Evolutionary conservation across 495 filamentous ascomycete species (phyloP), one percentile per base, ranked within the genome.

Genomic region (Copromyces sp.): DNA sequence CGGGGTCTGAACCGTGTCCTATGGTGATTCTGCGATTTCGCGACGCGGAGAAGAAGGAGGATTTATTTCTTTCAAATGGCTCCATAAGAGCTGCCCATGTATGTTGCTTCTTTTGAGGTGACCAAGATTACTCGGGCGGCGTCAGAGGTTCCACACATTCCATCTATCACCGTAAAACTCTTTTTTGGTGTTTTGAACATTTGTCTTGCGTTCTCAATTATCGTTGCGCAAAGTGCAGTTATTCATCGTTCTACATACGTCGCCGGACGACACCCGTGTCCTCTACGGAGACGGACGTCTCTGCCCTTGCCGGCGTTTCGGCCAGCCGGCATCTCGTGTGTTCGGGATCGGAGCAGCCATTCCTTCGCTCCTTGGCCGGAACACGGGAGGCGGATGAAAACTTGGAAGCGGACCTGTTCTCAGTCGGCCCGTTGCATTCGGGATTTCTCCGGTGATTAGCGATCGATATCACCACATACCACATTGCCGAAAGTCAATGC

Each of bases 51-150:
- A 94, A 87, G 83, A 84, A 89, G 81, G 82, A 77, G 47, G 47
- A 81, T 35, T 35, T 77, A 79, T 75, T 75, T 72, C 72, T 75
- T 78, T 86, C 45, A 24, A 59, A 84, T 82, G 91, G 89, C 88
- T 84, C 90, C 89, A 93, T 95, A 94, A 94, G 92, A 95, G 89
- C 92, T 92, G 92, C 88, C 92, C 90, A 87, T 84, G 91, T 86
- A 91, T 87, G 90, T 74, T 40, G 14, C 17, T 39, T 78, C 47
- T 74, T 74, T 17, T 9, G n/a, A n/a, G n/a, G n/a, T n/a, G n/a
- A n/a, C n/a, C 77, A 82, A 84, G 74, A 84, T 93, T 92, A 90
- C 90, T 88, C 88, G 89, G 92, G 89, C 91, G 88, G 93, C 89
- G 92, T 95, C 92, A 94, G 92, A 94, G 91, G 91, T 84, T 88